phyloP scores from a whole-genome alignment of 768 basidiomycete species.

The Boletus tylopilopsis region DNA sequence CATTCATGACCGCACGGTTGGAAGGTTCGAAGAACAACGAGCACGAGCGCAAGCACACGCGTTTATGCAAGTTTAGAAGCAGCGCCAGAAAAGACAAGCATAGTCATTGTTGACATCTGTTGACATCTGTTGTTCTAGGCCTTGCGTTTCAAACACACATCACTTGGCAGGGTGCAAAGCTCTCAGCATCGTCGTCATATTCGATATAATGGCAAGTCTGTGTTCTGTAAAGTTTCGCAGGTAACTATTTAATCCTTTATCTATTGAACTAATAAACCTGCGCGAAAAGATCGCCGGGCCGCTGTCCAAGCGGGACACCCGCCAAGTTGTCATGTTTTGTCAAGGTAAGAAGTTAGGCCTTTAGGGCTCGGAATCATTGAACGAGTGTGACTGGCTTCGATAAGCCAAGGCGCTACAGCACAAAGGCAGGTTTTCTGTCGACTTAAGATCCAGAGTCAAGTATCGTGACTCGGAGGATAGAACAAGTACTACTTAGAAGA shows the following conservation, averaged over 20 bases:
- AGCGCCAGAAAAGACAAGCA: conserved; percentile 16
- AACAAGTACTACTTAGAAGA: no score
- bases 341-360: no score
- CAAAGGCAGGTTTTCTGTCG: no score
- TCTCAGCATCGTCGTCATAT: no score
- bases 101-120: conserved; percentile 27
- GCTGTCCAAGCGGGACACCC: no score
- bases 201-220: not conserved
- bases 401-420: no score
- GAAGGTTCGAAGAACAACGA: conserved; percentile 8
- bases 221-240: not conserved
- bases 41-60: conserved; percentile 14
- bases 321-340: no score
- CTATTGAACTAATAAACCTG: not conserved
- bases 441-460: no score
- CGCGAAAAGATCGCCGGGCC: not conserved
- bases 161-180: no score
- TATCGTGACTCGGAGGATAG: no score
- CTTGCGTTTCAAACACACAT: conserved; percentile 22
- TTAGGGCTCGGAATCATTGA: no score
- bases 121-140: conserved; percentile 23
- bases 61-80: conserved; percentile 4
- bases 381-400: no score
- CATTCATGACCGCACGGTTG: conserved; percentile 46
- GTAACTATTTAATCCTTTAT: not conserved